Evolutionary conservation across 1,284 basidiomycete genomes (phyloP).

Genomic region (Trichosporon faecale): DNA sequence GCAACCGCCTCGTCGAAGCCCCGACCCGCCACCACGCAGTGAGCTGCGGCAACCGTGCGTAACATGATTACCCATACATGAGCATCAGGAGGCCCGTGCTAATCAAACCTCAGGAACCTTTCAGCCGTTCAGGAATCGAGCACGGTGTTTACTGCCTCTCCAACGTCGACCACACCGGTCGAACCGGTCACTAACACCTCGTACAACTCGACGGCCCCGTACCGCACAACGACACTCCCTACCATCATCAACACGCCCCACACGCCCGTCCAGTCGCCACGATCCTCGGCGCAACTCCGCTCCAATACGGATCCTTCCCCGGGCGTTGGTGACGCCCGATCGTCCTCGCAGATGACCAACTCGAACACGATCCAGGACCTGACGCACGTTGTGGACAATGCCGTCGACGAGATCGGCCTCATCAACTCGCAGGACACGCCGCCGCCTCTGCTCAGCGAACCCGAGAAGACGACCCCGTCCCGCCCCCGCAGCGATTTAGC

Average conservation of each 20-base stretch:
- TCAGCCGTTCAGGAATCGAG: background rate
- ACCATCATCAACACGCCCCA: conserved; percentile 38
- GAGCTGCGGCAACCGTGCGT: conserved; percentile 40
- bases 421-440: conserved; percentile 42
- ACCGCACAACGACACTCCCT: conserved; percentile 34
- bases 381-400: conserved; percentile 48
- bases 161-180: background rate
- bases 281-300: background rate
- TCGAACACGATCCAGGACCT: conserved; percentile 44
- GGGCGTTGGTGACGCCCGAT: background rate
- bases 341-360: background rate
- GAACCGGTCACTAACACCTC: conserved; percentile 1
- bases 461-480: conserved; percentile 16
- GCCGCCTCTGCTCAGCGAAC: conserved; percentile 36
- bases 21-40: conserved; percentile 47
- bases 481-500: conserved; percentile 20
- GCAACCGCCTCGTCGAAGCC: conserved; percentile 27
- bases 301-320: conserved; percentile 4
- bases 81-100: background rate
- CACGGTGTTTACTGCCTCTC: conserved; percentile 5
- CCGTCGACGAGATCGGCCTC: conserved; percentile 49
- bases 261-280: conserved; percentile 19
- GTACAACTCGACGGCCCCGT: background rate
- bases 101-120: background rate
- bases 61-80: conserved; percentile 3